A percentile compares a stretch with the other conserved stretches of the same genome.
Conservation (phyloP, 345 rosid genomes). For the Hypericum androsaemum region DNA sequence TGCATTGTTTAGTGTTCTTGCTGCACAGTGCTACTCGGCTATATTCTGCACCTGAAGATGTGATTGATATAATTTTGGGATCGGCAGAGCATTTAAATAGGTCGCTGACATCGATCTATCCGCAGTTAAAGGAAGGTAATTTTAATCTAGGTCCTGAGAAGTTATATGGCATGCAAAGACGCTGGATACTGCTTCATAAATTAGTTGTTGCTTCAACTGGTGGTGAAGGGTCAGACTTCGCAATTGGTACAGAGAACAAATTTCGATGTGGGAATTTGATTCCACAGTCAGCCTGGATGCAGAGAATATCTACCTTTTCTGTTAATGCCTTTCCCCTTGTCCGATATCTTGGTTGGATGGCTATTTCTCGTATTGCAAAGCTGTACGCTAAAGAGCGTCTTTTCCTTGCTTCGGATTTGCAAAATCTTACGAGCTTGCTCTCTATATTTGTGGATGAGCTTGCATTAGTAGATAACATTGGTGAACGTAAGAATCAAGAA, state of each 20-base stretch:
- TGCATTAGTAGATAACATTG: constrained; percentile 32
- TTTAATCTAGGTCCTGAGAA: constrained; percentile 33
- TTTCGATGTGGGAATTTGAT: constrained; percentile 44
- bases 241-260: constrained; percentile 23
- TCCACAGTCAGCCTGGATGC: constrained; percentile 63
- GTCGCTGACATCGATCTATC: constrained; percentile 38
- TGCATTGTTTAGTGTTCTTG: constrained; percentile 63
- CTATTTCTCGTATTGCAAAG: constrained; percentile 55
- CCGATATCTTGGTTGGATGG: constrained; percentile 90
- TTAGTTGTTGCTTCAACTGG: constrained; percentile 66
- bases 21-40: constrained; percentile 58
- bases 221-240: constrained; percentile 38
- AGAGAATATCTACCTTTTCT: constrained; percentile 52
- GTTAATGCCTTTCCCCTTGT: constrained; percentile 49
- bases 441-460: constrained; percentile 69
- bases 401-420: constrained; percentile 57
- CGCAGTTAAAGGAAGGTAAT: constrained; percentile 39
- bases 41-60: constrained; percentile 49
- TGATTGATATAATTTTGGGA: constrained; percentile 45
- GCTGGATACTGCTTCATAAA: constrained; percentile 59
- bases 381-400: constrained; percentile 40
- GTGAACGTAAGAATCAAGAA: constrained; percentile 29
- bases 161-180: constrained; percentile 36
- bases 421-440: constrained; percentile 48
- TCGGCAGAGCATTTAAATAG: constrained; percentile 52